Evolutionary conservation across 257 asterid genomes (phyloP).

Genomic region (Solanum pimpinellifolium): DNA sequence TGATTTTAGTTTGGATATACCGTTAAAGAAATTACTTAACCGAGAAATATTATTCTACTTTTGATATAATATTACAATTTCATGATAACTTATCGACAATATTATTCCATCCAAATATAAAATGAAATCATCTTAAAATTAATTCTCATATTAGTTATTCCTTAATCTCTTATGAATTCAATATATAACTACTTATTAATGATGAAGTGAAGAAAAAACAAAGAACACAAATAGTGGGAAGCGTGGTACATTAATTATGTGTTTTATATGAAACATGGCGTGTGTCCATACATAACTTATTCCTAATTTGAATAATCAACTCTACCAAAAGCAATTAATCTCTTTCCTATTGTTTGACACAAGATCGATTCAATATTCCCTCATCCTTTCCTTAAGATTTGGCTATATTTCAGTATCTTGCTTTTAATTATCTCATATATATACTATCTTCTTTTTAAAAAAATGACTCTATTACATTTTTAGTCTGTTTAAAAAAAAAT

Average conservation of each 20-base stretch:
- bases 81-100: too few relatives aligned
- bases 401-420: neutral
- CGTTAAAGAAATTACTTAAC: neutral
- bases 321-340: neutral
- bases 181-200: neutral
- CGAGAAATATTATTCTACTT: too few relatives aligned
- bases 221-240: neutral
- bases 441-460: too few relatives aligned
- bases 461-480: too few relatives aligned
- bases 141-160: too few relatives aligned
- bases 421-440: neutral
- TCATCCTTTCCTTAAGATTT: neutral
- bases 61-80: too few relatives aligned
- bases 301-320: neutral
- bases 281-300: neutral
- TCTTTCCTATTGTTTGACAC: neutral
- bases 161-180: neutral
- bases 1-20: neutral
- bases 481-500: too few relatives aligned
- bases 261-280: neutral
- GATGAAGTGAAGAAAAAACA: neutral
- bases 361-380: neutral
- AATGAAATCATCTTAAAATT: too few relatives aligned
- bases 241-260: neutral
- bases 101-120: neutral